phyloP scores from a whole-genome alignment of 257 asterid species.

The Fraxinus excelsior region DNA sequence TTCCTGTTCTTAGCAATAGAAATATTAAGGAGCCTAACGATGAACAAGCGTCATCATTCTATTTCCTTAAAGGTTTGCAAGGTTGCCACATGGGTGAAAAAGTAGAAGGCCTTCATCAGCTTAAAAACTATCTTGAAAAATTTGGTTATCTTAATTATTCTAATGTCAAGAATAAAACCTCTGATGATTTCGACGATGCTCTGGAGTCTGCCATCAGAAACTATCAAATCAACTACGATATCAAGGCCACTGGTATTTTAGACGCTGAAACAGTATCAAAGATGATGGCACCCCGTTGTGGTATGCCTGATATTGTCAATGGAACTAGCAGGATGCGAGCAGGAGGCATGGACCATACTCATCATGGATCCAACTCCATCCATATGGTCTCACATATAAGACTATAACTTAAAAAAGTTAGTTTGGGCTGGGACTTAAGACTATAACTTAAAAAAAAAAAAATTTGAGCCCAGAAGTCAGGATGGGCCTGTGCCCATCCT shows the following conservation, averaged over 20 bases:
- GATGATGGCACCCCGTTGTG: slow-evolving; percentile 13
- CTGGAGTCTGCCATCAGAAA: background rate
- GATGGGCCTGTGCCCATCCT: too few relatives aligned
- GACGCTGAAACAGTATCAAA: background rate
- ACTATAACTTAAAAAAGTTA: too few relatives aligned
- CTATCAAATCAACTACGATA: background rate
- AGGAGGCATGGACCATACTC: background rate
- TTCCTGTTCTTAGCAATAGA: background rate
- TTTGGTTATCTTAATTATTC: background rate
- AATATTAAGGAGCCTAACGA: background rate
- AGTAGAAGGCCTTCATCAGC: background rate
- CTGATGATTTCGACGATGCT: background rate
- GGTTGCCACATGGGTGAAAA: background rate
- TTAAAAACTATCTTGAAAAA: background rate
- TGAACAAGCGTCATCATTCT: background rate
- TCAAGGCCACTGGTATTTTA: background rate
- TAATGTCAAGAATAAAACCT: background rate
- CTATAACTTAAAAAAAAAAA: too few relatives aligned
- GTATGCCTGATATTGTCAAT: slow-evolving; percentile 13
- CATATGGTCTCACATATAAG: too few relatives aligned
- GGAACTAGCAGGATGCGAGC: background rate
- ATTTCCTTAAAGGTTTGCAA: background rate
- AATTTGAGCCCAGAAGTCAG: too few relatives aligned
- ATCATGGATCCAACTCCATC: too few relatives aligned
- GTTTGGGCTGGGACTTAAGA: too few relatives aligned